Evolutionary conservation across 1,284 basidiomycete genomes (phyloP).

Genomic region (Microbotryum intermedium): DNA sequence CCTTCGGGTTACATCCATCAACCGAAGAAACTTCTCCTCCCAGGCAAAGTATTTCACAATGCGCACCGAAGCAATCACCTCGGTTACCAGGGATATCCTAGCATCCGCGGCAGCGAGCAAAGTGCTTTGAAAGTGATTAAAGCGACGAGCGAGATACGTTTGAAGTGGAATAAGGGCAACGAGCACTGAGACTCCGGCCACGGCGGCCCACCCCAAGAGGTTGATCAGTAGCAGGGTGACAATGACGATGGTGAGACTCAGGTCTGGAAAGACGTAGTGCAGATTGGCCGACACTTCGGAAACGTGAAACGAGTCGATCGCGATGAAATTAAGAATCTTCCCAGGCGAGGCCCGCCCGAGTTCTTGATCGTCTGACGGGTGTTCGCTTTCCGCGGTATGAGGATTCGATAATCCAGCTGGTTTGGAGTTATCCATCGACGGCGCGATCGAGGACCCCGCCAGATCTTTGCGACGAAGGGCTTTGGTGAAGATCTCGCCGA

Average conservation of each 20-base stretch:
- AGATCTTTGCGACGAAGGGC: slow-evolving; percentile 47
- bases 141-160: slow-evolving; percentile 36
- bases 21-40: slow-evolving; percentile 44
- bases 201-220: slow-evolving; percentile 43
- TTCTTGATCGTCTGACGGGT: slow-evolving; percentile 26
- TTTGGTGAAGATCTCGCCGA: slow-evolving; percentile 49
- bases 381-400: no score
- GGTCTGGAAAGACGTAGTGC: slow-evolving; percentile 39
- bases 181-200: slow-evolving; percentile 36
- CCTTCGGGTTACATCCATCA: slow-evolving; percentile 43
- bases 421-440: no score
- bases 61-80: slow-evolving; percentile 49
- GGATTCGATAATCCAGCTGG: no score
- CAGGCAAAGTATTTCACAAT: slow-evolving; percentile 41
- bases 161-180: no score
- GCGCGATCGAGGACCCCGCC: slow-evolving; percentile 32
- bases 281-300: slow-evolving; percentile 39
- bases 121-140: slow-evolving; percentile 43
- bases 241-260: slow-evolving; percentile 44
- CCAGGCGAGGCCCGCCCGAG: slow-evolving; percentile 39
- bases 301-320: slow-evolving; percentile 46
- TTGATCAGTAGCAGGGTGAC: slow-evolving; percentile 44
- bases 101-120: slow-evolving; percentile 47
- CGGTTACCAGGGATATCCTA: slow-evolving; percentile 47
- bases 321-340: slow-evolving; percentile 49